Conservation (phyloP, 768 basidiomycete species). For the Russula lepida region DNA sequence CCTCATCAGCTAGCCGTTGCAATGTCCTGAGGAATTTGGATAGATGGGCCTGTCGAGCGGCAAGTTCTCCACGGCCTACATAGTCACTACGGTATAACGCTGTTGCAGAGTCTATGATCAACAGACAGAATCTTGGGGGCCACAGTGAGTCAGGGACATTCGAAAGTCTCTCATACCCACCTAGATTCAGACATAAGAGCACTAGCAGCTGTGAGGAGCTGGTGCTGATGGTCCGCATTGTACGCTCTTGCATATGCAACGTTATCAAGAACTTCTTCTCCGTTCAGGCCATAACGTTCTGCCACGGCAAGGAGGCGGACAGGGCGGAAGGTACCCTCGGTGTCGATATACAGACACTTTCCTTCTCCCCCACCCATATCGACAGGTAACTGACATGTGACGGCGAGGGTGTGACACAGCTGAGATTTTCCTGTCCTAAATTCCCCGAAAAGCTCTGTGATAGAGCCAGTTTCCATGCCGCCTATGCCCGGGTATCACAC, state of each 20-base stretch:
- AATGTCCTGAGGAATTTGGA: slow-evolving; percentile 92
- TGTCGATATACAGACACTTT: slow-evolving; percentile 98
- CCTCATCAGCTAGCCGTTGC: slow-evolving; percentile 93
- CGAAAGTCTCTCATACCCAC: slow-evolving; percentile 34
- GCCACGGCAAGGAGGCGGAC: slow-evolving; percentile 90
- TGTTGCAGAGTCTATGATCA: slow-evolving; percentile 95
- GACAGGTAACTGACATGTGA: slow-evolving; percentile 94
- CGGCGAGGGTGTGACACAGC: slow-evolving; percentile 94
- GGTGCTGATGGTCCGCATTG: slow-evolving; percentile 95
- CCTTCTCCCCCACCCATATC: slow-evolving; percentile 99
- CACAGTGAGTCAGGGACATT: slow-evolving; percentile 20
- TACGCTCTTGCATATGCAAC: slow-evolving; percentile 98
- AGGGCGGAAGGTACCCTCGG: slow-evolving; percentile 98
- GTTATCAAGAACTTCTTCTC: slow-evolving; percentile 96
- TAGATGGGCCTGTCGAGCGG: slow-evolving; percentile 90
- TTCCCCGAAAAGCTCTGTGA: slow-evolving; percentile 97
- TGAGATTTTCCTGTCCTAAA: slow-evolving; percentile 98
- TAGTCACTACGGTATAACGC: slow-evolving; percentile 94
- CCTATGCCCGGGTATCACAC: slow-evolving; percentile 35
- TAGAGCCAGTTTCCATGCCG: slow-evolving; percentile 96
- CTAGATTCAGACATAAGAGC: slow-evolving; percentile 99
- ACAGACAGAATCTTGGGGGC: slow-evolving; percentile 73
- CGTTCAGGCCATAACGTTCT: slow-evolving; percentile 92
- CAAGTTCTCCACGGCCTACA: slow-evolving; percentile 89
- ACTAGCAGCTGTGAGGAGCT: slow-evolving; percentile 82